Evolutionary conservation across 345 rosid species (phyloP), one percentile per base, ranked within the genome.

Genomic region (Citrus reticulata): DNA sequence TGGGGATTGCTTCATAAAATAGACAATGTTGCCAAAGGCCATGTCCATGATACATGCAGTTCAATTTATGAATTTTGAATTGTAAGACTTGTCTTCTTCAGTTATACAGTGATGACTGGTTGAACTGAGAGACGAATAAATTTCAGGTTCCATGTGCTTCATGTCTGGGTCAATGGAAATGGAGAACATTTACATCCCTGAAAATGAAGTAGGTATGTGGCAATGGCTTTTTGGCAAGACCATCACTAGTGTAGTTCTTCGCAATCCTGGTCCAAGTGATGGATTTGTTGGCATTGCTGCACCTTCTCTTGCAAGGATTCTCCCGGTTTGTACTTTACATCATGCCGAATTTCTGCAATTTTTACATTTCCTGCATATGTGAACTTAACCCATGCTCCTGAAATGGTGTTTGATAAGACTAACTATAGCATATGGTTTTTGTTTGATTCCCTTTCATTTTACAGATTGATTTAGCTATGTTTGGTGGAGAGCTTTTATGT

Each of bases 151-250:
- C 24, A 89, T 95, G 95, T 95, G 98, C 88, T 95, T 93, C 85
- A 91, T 91, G 97, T 95, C 99, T 80, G 98, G 97, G 17, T 90
- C 95, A 10, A 70, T 90, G 76, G 97, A 94, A 90, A 92, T 90
- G 98, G 98, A 93, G 76, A 94, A 97, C 80, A 84, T 90, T 6
- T 94, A 84, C 76, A 80, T 93, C 16, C 98, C 98, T 77, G 98
- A 97, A 85, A 93, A 92, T 75, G 96, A 97, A 87, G 92, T 86
- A 27, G 98, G 98, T 40, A 79, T 93, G 86, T 88, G 95, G 87
- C 99, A 94, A 66, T 97, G 99, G 99, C 84, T 97, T 84, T 88
- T 94, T 83, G 98, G 99, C 68, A 97, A 90, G 91, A 93, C 88
- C 57, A 73, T 92, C 75, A 93, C 93, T 42, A 94, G 95, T 76